Percentiles rank a stretch among this genome's conserved stretches.
These are phyloP conservation scores for Taxillus chinensis DNA, from an alignment of 164 flowering plant species.

Conservation along the genomic window DNA sequence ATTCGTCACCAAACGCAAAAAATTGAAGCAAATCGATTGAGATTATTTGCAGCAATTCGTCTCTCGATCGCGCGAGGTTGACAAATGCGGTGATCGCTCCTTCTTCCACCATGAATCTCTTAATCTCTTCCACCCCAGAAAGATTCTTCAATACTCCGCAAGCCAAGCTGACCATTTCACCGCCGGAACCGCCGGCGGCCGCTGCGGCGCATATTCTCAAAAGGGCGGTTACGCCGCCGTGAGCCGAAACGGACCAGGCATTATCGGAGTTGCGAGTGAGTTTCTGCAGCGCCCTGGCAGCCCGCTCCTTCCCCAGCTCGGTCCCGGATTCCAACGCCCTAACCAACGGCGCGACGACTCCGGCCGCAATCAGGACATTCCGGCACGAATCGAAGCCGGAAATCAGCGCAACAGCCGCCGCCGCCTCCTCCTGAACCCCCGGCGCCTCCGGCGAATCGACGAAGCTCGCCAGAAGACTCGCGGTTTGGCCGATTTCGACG, in stretches of 20 bases:
- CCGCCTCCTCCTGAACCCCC: slow-evolving; percentile 46
- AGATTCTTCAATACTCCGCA: slow-evolving; percentile 74
- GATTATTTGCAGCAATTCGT: slow-evolving; percentile 40
- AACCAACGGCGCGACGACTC: slow-evolving; percentile 59
- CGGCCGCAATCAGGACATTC: slow-evolving; percentile 36
- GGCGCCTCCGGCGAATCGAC: slow-evolving; percentile 38
- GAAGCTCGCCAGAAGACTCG: slow-evolving; percentile 33
- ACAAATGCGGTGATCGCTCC: slow-evolving; percentile 43
- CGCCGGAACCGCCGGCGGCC: slow-evolving; percentile 3
- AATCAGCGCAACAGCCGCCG: slow-evolving; percentile 31
- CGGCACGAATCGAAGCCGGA: slow-evolving; percentile 39
- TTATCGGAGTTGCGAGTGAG: slow-evolving; percentile 74
- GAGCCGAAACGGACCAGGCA: slow-evolving; percentile 87
- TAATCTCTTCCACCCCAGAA: slow-evolving; percentile 77
- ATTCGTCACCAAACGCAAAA: slow-evolving; percentile 49
- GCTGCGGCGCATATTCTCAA: slow-evolving; percentile 39
- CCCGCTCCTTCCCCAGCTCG: slow-evolving; percentile 26
- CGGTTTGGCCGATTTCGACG: slow-evolving; percentile 36
- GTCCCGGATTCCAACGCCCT: slow-evolving; percentile 52
- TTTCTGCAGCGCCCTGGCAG: slow-evolving; percentile 44
- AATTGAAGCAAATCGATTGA: slow-evolving; percentile 56
- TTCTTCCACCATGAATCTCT: slow-evolving; percentile 76
- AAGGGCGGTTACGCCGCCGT: slow-evolving; percentile 78
- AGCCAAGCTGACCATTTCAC: slow-evolving; percentile 35
- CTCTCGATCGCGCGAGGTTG: slow-evolving; percentile 34